Base-by-base conservation (phyloP, 2,329 filamentous ascomycete genomes). In the Xylariales sp. region DNA sequence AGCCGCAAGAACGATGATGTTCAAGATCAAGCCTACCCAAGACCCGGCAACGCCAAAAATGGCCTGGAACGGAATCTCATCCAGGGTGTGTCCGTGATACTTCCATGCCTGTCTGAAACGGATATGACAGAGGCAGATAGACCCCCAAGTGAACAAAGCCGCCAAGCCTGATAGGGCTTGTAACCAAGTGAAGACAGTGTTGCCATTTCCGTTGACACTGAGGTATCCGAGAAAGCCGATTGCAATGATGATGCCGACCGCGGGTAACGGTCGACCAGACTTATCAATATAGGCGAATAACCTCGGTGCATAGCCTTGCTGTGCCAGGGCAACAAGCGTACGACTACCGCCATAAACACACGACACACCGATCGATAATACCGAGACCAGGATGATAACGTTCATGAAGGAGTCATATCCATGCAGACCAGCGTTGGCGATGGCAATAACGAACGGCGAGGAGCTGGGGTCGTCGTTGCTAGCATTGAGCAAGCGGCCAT, bases 121-220 rank as follows among this genome's bases (percentile, higher is more conserved):
- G 54, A 86, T 84, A 52, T 86, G 83, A 3, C 79, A 71, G 3
- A 82, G 62, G 52, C 80, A 84, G 51, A 86, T 84, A 28, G 77
- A 82, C 14, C 74, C 80, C 82, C 82, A 87, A 9, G 80, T 80
- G 58, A 84, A 84, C 31, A 86, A 69, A 10, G 78, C 75, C 9
- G 76, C 74, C 4, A 86, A 66, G 38, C 78, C 82, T 0, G 80
- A 83, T 12, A 86, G 64, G 7, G 81, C 76, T 19, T 78, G 69
- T 3, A 87, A 70, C 83, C 83, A 86, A 52, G 73, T 67, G 45
- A 86, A 84, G 16, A 84, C 71, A 0, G 61, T 63, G 2, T 55
- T 57, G 16, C 74, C 74, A 1, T 64, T 62, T 0, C 63, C 52
- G 35, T 61, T 56, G 15, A 78, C 58, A 43, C 63, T 66, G 20